Conservation (phyloP, 2,329 filamentous ascomycete species). For the Fusarium mundagurra region DNA sequence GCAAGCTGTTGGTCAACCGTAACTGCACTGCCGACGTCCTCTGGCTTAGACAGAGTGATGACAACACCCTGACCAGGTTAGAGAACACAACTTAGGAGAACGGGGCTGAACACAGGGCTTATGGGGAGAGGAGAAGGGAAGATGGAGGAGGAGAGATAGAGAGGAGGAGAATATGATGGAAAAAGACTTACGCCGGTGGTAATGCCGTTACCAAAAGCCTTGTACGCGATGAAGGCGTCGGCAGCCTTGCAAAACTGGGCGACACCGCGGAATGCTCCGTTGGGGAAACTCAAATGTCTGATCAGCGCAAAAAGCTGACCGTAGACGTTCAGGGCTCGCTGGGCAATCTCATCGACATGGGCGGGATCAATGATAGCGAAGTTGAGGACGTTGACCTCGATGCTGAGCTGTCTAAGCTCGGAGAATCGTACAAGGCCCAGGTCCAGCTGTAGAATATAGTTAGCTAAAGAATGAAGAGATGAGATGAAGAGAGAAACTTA, state of each 20-base stretch:
- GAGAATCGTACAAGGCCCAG: constrained; percentile 7
- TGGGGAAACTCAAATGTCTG: constrained; percentile 51
- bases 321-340: constrained; percentile 54
- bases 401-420: constrained; percentile 44
- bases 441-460: neutral
- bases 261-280: constrained; percentile 58
- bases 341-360: constrained; percentile 49
- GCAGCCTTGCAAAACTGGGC: constrained; percentile 64
- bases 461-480: neutral
- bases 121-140: too few species aligned
- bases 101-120: too few species aligned
- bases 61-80: neutral
- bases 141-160: neutral
- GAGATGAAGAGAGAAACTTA: neutral
- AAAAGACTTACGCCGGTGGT: constrained; percentile 40
- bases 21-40: neutral
- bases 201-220: constrained; percentile 45
- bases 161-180: neutral
- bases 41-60: neutral
- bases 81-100: constrained; percentile 11
- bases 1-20: constrained; percentile 2
- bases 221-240: constrained; percentile 53
- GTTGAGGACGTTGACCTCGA: constrained; percentile 39
- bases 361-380: constrained; percentile 37
- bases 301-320: constrained; percentile 65